Evolutionary conservation across 2,329 filamentous ascomycete species (phyloP).

Genomic region (Didymella segeticola): DNA sequence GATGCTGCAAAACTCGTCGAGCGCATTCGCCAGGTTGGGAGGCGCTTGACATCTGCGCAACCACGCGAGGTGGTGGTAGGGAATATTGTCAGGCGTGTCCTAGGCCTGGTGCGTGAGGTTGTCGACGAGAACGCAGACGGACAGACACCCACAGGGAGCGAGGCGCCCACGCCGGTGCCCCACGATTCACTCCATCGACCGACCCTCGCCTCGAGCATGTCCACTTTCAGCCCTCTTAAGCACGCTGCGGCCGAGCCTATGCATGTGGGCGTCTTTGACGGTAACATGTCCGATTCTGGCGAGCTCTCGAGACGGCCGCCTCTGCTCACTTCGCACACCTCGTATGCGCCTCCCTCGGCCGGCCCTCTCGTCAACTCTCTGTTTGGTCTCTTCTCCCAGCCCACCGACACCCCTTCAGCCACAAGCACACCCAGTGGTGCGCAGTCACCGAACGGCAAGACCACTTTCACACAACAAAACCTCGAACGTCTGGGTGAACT

Average conservation of each 20-base stretch:
- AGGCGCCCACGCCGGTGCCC: conserved; percentile 50
- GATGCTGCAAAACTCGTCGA: conserved; percentile 81
- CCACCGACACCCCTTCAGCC: conserved; percentile 56
- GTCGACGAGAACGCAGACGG: conserved; percentile 79
- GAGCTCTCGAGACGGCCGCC: conserved; percentile 61
- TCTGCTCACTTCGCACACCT: conserved; percentile 67
- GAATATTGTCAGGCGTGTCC: conserved; percentile 89
- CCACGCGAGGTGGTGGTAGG: conserved; percentile 91
- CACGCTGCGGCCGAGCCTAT: conserved; percentile 49
- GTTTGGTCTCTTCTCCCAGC: conserved; percentile 84
- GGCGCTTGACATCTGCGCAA: conserved; percentile 79
- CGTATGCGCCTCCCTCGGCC: conserved; percentile 64
- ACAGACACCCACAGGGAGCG: conserved; percentile 63
- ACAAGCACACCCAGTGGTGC: conserved; percentile 60
- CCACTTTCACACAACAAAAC: conserved; percentile 42
- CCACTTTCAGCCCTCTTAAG: conserved; percentile 56
- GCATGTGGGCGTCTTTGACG: conserved; percentile 37
- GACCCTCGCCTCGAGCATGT: conserved; percentile 50
- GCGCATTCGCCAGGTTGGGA: conserved; percentile 79
- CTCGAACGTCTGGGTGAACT: conserved; percentile 51
- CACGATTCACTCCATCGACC: conserved; percentile 48
- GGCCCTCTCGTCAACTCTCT: conserved; percentile 71
- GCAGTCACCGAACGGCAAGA: conserved; percentile 57
- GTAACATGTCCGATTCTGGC: conserved; percentile 45
- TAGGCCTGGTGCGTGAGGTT: conserved; percentile 91